Base-by-base conservation (phyloP, 129 eudicot species). In the Flaveria trinervia region DNA sequence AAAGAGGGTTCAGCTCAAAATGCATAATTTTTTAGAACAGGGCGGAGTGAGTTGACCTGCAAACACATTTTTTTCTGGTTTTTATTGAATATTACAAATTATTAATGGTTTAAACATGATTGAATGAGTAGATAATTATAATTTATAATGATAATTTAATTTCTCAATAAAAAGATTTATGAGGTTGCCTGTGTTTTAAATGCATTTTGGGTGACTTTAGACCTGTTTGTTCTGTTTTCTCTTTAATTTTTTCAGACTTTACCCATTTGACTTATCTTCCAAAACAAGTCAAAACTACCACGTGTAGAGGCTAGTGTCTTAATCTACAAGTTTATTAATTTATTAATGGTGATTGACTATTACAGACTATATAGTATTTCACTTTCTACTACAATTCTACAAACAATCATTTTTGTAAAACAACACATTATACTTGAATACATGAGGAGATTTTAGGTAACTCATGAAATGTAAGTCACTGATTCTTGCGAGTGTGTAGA, bases 1-100 rank as follows among this genome's bases (percentile, higher is more conserved):
- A 64, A 64, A 64, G 68, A 64, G 45, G 68, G 45, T 33, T 65
- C 1, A 12, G 70, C 2, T 65, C 44, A 30, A 62, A 62, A 23
- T 59, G 66, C 4, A 55, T 8, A 7, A n/a, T 2, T 17, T 17
- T 8, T 55, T 9, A 52, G 62, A 17, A 20, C 25, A 20, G 68
- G 43, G 68, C 39, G 0, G 12, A 1, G 1, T 65, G 5, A 6
- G 48, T 7, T 15, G 46, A 64, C 25, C 70, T 1, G 7, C 49
- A 62, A 25, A 62, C 68, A 65, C 46, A 12, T 15, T 30, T 33
- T 64, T 7, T 28, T 0, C 6, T 20, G 9, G 0, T 9, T 57
- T 55, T 17, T 55, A 7, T 7, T n/a, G 17, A 11, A 55, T 9
- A 55, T 55, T 55, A 55, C 36, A 55, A 17, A 55, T 55, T n/a